Evolutionary conservation across 305 asterid genomes (phyloP).

Genomic region (Solanum chacoense): DNA sequence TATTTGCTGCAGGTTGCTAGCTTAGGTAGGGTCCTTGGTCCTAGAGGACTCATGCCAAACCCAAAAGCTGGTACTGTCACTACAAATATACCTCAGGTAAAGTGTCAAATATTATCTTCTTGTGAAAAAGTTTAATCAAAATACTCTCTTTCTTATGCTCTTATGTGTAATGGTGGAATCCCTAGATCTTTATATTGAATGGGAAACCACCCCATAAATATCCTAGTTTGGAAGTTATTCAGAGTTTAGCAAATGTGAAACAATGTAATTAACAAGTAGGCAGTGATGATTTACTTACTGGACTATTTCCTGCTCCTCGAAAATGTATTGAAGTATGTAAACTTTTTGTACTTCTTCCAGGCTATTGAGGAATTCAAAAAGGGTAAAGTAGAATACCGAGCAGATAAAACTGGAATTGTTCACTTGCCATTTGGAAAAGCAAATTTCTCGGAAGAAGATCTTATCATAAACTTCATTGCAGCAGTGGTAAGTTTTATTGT

Average conservation of each 20-base stretch:
- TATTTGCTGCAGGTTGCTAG: slow-evolving; percentile 62
- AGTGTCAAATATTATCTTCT: neutral
- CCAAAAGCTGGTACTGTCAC: slow-evolving; percentile 98
- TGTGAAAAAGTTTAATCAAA: neutral
- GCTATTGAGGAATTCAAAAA: slow-evolving; percentile 94
- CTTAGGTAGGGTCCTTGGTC: slow-evolving; percentile 84
- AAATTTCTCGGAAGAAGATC: slow-evolving; percentile 86
- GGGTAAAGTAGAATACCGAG: slow-evolving; percentile 93
- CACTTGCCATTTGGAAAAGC: slow-evolving; percentile 93
- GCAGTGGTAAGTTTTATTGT: slow-evolving; percentile 46
- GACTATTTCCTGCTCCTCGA: neutral
- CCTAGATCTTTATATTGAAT: neutral
- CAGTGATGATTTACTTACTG: neutral
- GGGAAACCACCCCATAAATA: neutral
- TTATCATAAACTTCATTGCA: slow-evolving; percentile 60
- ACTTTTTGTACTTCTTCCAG: slow-evolving; percentile 24
- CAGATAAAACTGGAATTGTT: slow-evolving; percentile 98
- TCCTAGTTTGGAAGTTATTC: neutral
- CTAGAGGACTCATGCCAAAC: slow-evolving; percentile 95
- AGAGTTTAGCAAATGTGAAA: neutral
- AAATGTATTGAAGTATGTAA: neutral
- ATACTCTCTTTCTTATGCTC: neutral
- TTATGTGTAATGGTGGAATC: neutral
- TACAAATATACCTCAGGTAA: slow-evolving; percentile 89
- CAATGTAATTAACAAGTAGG: neutral